phyloP scores from a whole-genome alignment of 2,329 filamentous ascomycete species.

The Monilinia fructicola region DNA sequence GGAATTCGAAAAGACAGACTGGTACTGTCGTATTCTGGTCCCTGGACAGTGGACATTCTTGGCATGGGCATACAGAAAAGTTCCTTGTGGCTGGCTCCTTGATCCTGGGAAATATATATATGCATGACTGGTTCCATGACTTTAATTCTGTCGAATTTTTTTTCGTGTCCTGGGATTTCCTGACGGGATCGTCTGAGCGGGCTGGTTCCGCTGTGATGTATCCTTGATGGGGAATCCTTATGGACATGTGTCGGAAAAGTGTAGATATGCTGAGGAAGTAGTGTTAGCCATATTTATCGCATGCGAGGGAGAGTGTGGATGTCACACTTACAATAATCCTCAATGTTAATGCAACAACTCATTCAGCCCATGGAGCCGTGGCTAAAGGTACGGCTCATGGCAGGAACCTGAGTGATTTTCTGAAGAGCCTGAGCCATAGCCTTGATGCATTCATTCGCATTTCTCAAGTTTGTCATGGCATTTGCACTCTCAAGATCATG shows the following conservation, averaged over 20 bases:
- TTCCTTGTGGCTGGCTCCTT: slow-evolving; percentile 3
- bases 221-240: background rate
- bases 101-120: background rate
- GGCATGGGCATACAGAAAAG: background rate
- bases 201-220: slow-evolving; percentile 17
- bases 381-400: slow-evolving; percentile 27
- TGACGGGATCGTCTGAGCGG: slow-evolving; percentile 14
- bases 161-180: background rate
- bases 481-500: slow-evolving; percentile 34
- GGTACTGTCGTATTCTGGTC: slow-evolving; percentile 7
- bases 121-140: slow-evolving; percentile 26
- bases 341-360: slow-evolving; percentile 4
- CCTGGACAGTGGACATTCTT: background rate
- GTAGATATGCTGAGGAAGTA: slow-evolving; percentile 6
- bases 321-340: slow-evolving; percentile 30
- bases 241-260: background rate
- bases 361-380: slow-evolving; percentile 35
- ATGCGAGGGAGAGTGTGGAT: background rate
- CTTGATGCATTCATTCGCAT: slow-evolving; percentile 36
- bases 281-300: background rate
- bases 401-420: slow-evolving; percentile 31
- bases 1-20: slow-evolving; percentile 3
- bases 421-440: slow-evolving; percentile 38
- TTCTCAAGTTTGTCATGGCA: slow-evolving; percentile 34
- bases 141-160: slow-evolving; percentile 16